Evolutionary conservation across 495 filamentous ascomycete genomes (phyloP), one percentile per base, ranked within the genome.

Genomic region (Penicillium ochrochloron): DNA sequence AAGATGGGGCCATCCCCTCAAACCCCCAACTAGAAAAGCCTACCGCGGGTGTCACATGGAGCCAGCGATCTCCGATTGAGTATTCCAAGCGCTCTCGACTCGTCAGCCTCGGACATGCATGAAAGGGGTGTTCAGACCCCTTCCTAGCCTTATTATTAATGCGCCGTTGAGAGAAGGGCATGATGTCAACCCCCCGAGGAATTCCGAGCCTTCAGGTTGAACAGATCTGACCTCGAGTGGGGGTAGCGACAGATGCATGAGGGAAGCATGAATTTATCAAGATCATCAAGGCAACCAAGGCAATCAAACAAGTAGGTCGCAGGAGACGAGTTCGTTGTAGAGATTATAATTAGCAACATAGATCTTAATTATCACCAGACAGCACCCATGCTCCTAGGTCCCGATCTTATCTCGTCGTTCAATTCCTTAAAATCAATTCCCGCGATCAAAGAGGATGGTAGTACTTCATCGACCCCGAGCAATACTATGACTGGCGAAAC

Each of bases 151-250:
- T 56, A 56, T 62, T 56, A 55, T 46, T 46, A 46, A 62, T 62
- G 52, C 34, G 31, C 25, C 42, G 39, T 59, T 61, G 9, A n/a
- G 42, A 12, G 44, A 11, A 48, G 48, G 10, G 42, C 25, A 61
- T 62, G 60, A 61, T 61, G 59, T 61, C 59, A 61, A 55, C 14
- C n/a, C 19, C 33, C 37, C 34, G 55, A 57, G 34, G 34, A 57
- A 41, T 21, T 19, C 55, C 55, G 55, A 55, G 35, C 55, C 14
- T 39, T 15, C 11, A 39, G 48, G 48, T 12, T 29, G 25, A 29
- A 12, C 25, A 51, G 48, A 51, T 51, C 12, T 19, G 48, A 51
- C 48, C 25, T 51, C 23, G 4, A 14, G 3, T 25, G 21, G 48
- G 48, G 46, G 46, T 29, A 51, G 25, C 48, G 23, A 25, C 14